Percentiles rank a stretch among this genome's conserved stretches.
Evolutionary conservation across 1,284 basidiomycete genomes (phyloP).

Genomic region (Cystobasidiaceae sp.): DNA sequence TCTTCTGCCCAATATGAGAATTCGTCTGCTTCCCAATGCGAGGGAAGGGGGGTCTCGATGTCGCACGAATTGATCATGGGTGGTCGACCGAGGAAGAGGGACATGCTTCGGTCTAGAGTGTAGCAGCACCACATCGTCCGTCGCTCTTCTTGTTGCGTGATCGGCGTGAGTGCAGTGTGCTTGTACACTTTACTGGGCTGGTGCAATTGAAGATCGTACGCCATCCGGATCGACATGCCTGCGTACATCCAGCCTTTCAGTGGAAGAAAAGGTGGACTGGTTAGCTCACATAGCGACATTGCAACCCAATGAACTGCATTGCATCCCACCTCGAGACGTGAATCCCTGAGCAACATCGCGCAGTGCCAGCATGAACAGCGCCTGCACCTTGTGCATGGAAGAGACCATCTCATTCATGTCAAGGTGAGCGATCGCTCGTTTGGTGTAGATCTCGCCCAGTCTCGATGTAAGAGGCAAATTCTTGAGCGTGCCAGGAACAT

Average conservation of each 20-base stretch:
- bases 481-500: neutral
- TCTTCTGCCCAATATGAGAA: constrained; percentile 7
- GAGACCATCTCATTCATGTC: neutral
- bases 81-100: neutral
- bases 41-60: constrained; percentile 3
- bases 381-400: constrained; percentile 2
- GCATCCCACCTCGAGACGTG: neutral
- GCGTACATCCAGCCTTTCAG: constrained; percentile 6
- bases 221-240: neutral
- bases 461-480: neutral
- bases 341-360: neutral
- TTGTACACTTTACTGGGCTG: neutral
- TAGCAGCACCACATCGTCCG: constrained; percentile 4
- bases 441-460: constrained; percentile 5
- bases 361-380: constrained; percentile 1
- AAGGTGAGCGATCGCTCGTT: neutral
- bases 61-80: neutral
- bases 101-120: neutral
- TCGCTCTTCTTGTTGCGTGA: neutral
- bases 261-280: no score
- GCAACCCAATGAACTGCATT: no score
- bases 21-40: constrained; percentile 11
- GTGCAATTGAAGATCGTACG: neutral
- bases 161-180: neutral
- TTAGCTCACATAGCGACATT: no score